Conservation (phyloP, 139 green algal genomes). For the Pleodorina starrii region DNA sequence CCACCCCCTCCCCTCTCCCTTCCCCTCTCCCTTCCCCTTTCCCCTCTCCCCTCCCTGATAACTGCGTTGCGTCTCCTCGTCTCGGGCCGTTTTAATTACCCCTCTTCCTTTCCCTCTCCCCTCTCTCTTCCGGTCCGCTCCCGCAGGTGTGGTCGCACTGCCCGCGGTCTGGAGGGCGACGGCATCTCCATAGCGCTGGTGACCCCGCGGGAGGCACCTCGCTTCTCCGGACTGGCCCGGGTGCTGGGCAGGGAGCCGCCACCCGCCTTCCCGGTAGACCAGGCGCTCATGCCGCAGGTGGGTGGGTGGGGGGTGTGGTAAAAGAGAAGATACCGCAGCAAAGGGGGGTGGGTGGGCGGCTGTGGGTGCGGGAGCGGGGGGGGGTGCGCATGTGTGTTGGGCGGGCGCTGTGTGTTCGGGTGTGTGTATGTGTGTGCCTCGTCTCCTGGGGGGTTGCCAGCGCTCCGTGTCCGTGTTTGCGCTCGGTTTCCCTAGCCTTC, state of each 20-base stretch:
- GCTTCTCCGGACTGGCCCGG: constrained; percentile 65
- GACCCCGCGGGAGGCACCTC: constrained; percentile 77
- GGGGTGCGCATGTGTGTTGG: neutral
- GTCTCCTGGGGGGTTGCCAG: too few relatives aligned
- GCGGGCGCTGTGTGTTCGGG: neutral
- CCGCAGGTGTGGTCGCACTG: constrained; percentile 81
- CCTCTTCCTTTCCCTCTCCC: too few relatives aligned
- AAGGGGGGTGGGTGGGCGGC: too few relatives aligned
- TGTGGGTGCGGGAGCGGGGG: neutral
- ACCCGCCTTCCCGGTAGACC: constrained; percentile 84
- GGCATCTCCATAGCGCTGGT: constrained; percentile 88
- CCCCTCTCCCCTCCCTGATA: too few relatives aligned
- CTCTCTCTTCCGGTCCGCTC: too few relatives aligned
- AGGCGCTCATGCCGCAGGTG: constrained; percentile 68
- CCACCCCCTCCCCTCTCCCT: too few relatives aligned
- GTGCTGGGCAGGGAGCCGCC: constrained; percentile 61
- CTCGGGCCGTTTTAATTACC: too few relatives aligned
- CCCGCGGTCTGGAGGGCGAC: constrained; percentile 73
- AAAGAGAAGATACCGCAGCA: too few relatives aligned
- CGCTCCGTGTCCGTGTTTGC: too few relatives aligned
- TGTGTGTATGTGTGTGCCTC: neutral
- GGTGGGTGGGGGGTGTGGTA: neutral
- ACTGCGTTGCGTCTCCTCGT: too few relatives aligned
- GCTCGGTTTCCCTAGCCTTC: too few relatives aligned
- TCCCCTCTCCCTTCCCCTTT: too few relatives aligned